phyloP scores from a whole-genome alignment of 2,329 filamentous ascomycete genomes.

The Delphinella strobiligena region DNA sequence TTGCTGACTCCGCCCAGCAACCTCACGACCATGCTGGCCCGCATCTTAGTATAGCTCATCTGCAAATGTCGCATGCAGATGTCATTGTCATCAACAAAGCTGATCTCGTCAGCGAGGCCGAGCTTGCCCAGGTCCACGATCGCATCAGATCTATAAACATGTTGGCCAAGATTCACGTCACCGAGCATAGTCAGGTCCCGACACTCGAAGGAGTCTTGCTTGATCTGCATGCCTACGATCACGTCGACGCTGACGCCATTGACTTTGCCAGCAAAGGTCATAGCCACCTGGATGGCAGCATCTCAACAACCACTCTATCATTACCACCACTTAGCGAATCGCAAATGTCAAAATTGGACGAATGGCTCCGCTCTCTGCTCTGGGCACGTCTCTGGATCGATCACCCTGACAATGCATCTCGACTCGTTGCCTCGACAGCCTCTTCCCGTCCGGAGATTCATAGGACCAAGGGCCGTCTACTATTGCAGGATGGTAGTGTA shows the following conservation, averaged over 20 bases:
- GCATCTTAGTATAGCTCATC: constrained; percentile 78
- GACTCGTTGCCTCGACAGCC: background rate
- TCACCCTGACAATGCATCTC: constrained; percentile 7
- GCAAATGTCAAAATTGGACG: constrained; percentile 56
- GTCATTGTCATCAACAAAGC: constrained; percentile 90
- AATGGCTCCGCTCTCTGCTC: constrained; percentile 69
- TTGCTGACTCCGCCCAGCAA: constrained; percentile 25
- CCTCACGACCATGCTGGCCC: constrained; percentile 44
- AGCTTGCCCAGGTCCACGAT: constrained; percentile 57
- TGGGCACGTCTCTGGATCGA: constrained; percentile 61
- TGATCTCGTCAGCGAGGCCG: constrained; percentile 61
- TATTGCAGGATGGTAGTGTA: constrained; percentile 49
- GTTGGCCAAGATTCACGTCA: constrained; percentile 72
- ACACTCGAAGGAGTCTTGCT: constrained; percentile 75
- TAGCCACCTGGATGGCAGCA: constrained; percentile 71
- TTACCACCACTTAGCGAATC: constrained; percentile 46
- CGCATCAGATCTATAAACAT: constrained; percentile 80
- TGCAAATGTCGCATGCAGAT: constrained; percentile 95
- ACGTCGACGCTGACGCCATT: constrained; percentile 51
- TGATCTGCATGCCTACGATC: constrained; percentile 86
- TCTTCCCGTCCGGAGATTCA: constrained; percentile 61
- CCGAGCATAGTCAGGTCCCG: constrained; percentile 67
- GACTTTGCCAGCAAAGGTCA: constrained; percentile 67
- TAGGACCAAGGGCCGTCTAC: constrained; percentile 69
- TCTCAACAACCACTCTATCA: constrained; percentile 58